These are phyloP conservation scores for Circinella minor DNA, from an alignment of 371 early-diverging fungal genomes.

Conservation along the genomic window DNA sequence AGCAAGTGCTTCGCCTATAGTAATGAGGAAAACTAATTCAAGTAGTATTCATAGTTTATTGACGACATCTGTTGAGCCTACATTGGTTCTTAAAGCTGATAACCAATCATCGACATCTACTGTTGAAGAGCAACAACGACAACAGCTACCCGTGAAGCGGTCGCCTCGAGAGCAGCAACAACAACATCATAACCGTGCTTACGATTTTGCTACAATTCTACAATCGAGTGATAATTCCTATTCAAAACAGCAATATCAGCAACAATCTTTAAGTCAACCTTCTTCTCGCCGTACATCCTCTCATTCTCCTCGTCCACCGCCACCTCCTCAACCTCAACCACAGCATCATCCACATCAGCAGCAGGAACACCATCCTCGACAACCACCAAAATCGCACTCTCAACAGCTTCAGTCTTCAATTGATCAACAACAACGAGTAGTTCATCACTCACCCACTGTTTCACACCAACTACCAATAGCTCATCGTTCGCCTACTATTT, in stretches of 20 bases:
- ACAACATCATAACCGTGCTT: conserved; percentile 16
- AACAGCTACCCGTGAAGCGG: neutral
- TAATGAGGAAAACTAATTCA: conserved; percentile 18
- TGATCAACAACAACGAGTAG: conserved; percentile 18
- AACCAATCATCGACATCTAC: neutral
- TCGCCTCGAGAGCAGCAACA: conserved; percentile 1
- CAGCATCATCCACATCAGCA: neutral
- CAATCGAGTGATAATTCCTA: conserved; percentile 14
- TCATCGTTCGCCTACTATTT: neutral
- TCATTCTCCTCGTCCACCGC: conserved; percentile 7
- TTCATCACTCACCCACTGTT: neutral
- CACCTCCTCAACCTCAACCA: neutral
- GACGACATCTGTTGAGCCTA: conserved; percentile 28
- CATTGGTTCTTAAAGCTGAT: neutral
- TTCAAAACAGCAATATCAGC: neutral
- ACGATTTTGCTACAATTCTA: conserved; percentile 26
- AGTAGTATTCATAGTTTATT: conserved; percentile 32
- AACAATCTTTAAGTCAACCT: neutral
- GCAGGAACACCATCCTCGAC: neutral
- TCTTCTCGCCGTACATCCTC: neutral
- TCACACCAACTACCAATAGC: neutral
- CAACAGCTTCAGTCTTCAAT: neutral
- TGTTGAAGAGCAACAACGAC: neutral
- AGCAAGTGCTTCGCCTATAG: conserved; percentile 8
- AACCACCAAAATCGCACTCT: neutral